Base-by-base conservation (phyloP, 345 rosid genomes). In the Camelina laxa region DNA sequence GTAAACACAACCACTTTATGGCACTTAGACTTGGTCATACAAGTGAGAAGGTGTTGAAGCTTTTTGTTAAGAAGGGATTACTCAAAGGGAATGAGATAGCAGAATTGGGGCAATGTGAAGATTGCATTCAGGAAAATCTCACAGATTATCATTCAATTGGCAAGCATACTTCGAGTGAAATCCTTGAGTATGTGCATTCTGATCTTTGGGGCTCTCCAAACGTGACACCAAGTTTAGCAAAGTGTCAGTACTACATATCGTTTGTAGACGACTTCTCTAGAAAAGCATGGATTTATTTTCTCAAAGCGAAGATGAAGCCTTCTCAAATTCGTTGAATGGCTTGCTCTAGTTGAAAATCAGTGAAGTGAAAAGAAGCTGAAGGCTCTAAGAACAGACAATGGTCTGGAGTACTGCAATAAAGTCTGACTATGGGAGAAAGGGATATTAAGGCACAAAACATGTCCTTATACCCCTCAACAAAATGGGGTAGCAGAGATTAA, bases 401-500 rank as follows among this genome's bases (percentile, higher is more conserved):
- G 49, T 1, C 2, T 60, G 0, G 19, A 60, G 5, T 60, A 60
- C 2, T 60, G 49, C 11, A 60, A 60, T 3, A 60, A 39, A 1
- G 9, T 1, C 7, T 31, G 22, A 57, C 3, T 31, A 21, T 4
- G n/a, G n/a, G 39, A 3, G 0, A 30, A n/a, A 0, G 44, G 63
- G 15, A 33, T 58, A 9, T 1, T 58, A 0, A 58, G 63, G 0
- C 63, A 58, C 0, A 58, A 58, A 0, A 31, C 4, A 0, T 56
- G 60, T 30, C 60, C 38, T 14, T 56, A 56, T 15, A 56, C 60
- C 7, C 38, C 38, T 0, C 60, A 56, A 7, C 19, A 56, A 44
- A 44, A 42, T 42, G 60, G 60, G 15, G 60, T 56, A 4, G 60
- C 20, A 13, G 38, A 56, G 63, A 22, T 17, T 58, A 3, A 58